phyloP scores from a whole-genome alignment of 1,284 basidiomycete species.

The Quambalaria eucalypti region DNA sequence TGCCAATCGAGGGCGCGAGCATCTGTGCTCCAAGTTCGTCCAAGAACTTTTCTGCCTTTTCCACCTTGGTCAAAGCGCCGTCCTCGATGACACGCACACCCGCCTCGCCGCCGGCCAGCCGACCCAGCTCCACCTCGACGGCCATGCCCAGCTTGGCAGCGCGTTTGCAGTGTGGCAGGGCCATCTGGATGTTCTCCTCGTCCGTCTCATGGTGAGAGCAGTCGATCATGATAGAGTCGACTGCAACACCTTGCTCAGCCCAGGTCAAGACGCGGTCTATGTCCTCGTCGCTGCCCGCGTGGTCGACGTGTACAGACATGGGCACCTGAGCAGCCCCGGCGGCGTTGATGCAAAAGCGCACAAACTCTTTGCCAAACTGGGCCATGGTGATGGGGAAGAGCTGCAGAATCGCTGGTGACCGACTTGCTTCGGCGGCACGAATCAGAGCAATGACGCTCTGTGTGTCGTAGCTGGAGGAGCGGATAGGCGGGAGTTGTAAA shows the following conservation, averaged over 20 bases:
- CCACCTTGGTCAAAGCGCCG: conserved; percentile 49
- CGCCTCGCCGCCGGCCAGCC: conserved; percentile 51
- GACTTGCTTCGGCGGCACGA: conserved; percentile 11
- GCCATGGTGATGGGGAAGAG: conserved; percentile 25
- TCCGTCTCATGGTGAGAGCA: conserved; percentile 19
- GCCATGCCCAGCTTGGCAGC: conserved; percentile 48
- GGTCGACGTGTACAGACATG: conserved; percentile 23
- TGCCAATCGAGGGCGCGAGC: conserved; percentile 50
- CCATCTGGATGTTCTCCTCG: conserved; percentile 23
- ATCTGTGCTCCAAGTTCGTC: conserved; percentile 47
- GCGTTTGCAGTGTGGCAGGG: conserved; percentile 20
- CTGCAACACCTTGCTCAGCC: conserved; percentile 13
- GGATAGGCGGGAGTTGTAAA: neutral
- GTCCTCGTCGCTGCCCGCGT: conserved; percentile 18
- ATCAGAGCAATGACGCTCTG: conserved; percentile 20
- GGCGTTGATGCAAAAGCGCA: conserved; percentile 12
- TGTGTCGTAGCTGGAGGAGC: conserved; percentile 12
- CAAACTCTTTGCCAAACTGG: conserved; percentile 22
- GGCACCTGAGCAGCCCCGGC: conserved; percentile 17
- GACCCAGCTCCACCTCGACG: conserved; percentile 51
- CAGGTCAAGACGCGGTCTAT: conserved; percentile 14
- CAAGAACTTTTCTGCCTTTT: conserved; percentile 32
- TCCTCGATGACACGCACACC: conserved; percentile 50
- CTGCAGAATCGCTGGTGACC: conserved; percentile 17
- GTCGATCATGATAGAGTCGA: conserved; percentile 28